Percentiles rank a stretch among this genome's conserved stretches.
These are phyloP conservation scores for Elongisporangium senticosum DNA, from an alignment of 352 stramenopile genomes.

Conservation along the genomic window DNA sequence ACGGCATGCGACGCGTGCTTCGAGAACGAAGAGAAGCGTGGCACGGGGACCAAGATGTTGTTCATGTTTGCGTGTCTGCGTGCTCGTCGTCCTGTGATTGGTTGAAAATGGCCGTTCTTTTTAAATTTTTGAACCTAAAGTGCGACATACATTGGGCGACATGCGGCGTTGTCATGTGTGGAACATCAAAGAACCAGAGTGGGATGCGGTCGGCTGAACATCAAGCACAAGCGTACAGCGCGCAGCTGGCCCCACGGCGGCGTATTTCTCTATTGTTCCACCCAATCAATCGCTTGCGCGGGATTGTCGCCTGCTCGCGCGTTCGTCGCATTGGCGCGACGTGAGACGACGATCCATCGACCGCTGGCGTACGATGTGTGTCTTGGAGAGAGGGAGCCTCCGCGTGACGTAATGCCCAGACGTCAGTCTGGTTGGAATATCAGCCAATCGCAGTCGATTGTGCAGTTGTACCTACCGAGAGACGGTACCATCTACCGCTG, in stretches of 20 bases:
- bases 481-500: neutral
- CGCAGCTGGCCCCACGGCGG: neutral
- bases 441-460: neutral
- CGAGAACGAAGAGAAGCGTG: neutral
- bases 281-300: neutral
- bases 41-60: neutral
- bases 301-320: neutral
- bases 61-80: neutral
- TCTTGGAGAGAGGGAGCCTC: neutral
- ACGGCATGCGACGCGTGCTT: neutral
- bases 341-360: neutral
- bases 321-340: neutral
- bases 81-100: neutral
- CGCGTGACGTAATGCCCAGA: neutral
- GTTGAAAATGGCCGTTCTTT: neutral
- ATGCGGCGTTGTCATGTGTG: neutral
- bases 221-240: neutral
- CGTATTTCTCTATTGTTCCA: neutral
- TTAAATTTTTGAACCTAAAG: neutral
- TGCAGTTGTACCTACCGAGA: neutral
- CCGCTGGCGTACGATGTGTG: neutral
- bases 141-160: neutral
- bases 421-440: neutral
- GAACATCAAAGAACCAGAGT: neutral
- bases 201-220: neutral